Evolutionary conservation across 1,284 basidiomycete genomes (phyloP).

Genomic region (Irpex sp.): DNA sequence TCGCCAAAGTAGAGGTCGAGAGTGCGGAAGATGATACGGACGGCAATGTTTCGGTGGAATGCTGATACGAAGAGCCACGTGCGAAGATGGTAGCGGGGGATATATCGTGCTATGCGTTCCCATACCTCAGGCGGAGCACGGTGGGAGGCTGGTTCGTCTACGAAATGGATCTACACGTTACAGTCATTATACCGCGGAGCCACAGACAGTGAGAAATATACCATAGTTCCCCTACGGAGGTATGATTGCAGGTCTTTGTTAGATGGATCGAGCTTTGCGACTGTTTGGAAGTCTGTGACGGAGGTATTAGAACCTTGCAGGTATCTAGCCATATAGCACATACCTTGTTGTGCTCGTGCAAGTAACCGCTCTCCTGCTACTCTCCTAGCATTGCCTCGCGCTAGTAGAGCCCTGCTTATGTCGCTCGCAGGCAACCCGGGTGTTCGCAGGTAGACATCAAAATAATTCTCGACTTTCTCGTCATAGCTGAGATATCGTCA

Average conservation of each 20-base stretch:
- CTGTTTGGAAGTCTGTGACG: constrained; percentile 51
- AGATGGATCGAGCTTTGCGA: constrained; percentile 53
- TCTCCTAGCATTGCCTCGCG: constrained; percentile 55
- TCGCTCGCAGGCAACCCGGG: constrained; percentile 51
- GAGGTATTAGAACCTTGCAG: neutral
- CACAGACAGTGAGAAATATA: constrained; percentile 22
- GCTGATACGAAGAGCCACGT: constrained; percentile 62
- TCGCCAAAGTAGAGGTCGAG: constrained; percentile 64
- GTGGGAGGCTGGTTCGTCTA: constrained; percentile 51
- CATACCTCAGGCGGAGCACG: constrained; percentile 62
- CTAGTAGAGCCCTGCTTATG: constrained; percentile 49
- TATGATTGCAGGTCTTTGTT: constrained; percentile 51
- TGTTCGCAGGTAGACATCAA: constrained; percentile 61
- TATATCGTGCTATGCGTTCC: constrained; percentile 58
- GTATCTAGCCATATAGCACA: constrained; percentile 11
- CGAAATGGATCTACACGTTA: constrained; percentile 43
- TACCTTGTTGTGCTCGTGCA: constrained; percentile 55
- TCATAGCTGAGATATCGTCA: constrained; percentile 44
- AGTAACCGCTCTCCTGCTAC: constrained; percentile 49
- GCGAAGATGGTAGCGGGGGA: constrained; percentile 60
- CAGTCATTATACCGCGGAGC: neutral
- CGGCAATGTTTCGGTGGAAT: constrained; percentile 57
- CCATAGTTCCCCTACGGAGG: constrained; percentile 43
- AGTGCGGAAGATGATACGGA: constrained; percentile 59
- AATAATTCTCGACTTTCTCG: constrained; percentile 55